Percentiles rank a stretch among this genome's conserved stretches.
These are phyloP conservation scores for Myriosclerotinia scirpicola DNA, from an alignment of 2,329 filamentous ascomycete genomes.

Conservation along the genomic window DNA sequence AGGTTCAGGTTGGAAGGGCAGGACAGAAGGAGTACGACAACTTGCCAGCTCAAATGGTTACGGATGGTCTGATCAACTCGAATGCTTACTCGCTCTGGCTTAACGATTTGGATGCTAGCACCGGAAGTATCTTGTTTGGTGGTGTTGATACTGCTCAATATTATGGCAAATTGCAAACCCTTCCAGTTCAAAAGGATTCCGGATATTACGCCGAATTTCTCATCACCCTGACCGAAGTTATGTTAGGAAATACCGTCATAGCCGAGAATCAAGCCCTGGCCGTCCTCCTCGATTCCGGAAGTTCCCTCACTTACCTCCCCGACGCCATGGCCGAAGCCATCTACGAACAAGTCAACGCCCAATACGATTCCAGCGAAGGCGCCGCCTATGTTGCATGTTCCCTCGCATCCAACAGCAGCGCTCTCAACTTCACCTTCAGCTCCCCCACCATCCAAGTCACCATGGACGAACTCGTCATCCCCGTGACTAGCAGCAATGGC, in stretches of 20 bases:
- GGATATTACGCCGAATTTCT: conserved; percentile 62
- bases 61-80: conserved; percentile 60
- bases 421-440: conserved; percentile 57
- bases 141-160: conserved; percentile 70
- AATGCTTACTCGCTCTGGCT: conserved; percentile 75
- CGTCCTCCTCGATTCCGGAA: conserved; percentile 71
- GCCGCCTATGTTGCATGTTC: conserved; percentile 63
- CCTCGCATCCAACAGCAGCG: conserved; percentile 45
- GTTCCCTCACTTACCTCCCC: conserved; percentile 66
- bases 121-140: conserved; percentile 71
- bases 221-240: conserved; percentile 64
- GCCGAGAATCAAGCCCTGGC: conserved; percentile 54
- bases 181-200: conserved; percentile 61
- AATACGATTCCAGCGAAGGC: conserved; percentile 53
- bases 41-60: conserved; percentile 63
- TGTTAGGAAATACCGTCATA: conserved; percentile 47
- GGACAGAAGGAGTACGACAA: conserved; percentile 62
- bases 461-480: conserved; percentile 60
- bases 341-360: conserved; percentile 58
- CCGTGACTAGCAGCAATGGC: conserved; percentile 48
- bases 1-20: conserved; percentile 66
- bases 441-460: conserved; percentile 54
- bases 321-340: conserved; percentile 54
- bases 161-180: conserved; percentile 59
- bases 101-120: conserved; percentile 66